phyloP scores from a whole-genome alignment of 228 moss, liverwort and hornwort species.

The Sphagnum magellanicum region DNA sequence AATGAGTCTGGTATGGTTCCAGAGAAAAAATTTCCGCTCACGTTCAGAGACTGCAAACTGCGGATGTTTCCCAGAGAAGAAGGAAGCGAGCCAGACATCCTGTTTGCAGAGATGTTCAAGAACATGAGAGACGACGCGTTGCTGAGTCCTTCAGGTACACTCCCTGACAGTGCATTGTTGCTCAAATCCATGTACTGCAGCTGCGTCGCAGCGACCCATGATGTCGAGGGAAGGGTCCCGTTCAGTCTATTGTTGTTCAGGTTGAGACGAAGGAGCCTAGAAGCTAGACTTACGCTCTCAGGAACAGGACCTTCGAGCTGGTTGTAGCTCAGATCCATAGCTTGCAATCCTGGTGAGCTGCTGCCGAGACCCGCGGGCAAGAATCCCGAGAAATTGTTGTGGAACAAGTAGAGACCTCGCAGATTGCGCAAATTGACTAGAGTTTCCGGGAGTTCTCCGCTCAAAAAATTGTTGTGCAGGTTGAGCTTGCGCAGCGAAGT shows the following conservation, averaged over 20 bases:
- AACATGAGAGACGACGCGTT: constrained; percentile 33
- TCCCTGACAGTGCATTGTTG: constrained; percentile 48
- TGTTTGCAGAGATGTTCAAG: constrained; percentile 52
- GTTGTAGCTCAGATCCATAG: constrained; percentile 44
- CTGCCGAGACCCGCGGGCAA: constrained; percentile 58
- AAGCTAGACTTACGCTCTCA: constrained; percentile 26
- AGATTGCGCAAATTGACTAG: constrained; percentile 43
- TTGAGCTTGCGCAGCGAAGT: constrained; percentile 64
- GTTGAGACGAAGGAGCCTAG: constrained; percentile 47
- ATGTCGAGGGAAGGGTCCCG: constrained; percentile 28
- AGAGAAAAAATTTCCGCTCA: constrained; percentile 32
- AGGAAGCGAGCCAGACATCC: constrained; percentile 48
- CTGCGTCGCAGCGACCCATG: constrained; percentile 24
- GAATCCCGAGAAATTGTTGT: constrained; percentile 47
- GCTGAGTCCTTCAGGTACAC: constrained; percentile 40
- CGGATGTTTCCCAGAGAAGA: constrained; percentile 23
- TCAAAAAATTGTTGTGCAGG: constrained; percentile 55
- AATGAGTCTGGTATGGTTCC: constrained; percentile 47
- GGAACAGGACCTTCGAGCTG: constrained; percentile 49
- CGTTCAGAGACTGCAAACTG: constrained; percentile 23
- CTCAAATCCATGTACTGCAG: constrained; percentile 47
- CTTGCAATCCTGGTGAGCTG: constrained; percentile 34
- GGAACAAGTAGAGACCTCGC: constrained; percentile 60
- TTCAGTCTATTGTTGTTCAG: constrained; percentile 48
- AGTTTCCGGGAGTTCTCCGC: constrained; percentile 48